A percentile compares a stretch with the other conserved stretches of the same genome.
Evolutionary conservation across 1,139 yeast genomes (phyloP).

Genomic region (Casaregolazyma suthepensis): DNA sequence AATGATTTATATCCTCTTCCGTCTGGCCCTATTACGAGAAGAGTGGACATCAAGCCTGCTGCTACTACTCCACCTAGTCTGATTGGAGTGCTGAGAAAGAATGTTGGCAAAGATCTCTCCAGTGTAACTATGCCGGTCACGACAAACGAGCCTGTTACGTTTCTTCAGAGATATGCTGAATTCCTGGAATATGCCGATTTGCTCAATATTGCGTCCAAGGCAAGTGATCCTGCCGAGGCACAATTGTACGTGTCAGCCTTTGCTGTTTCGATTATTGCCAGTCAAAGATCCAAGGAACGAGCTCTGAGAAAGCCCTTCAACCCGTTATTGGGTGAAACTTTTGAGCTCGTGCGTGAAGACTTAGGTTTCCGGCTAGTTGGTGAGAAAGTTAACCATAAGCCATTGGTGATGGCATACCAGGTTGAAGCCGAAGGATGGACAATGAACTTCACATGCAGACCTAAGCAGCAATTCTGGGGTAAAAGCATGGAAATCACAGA

Average conservation of each 20-base stretch:
- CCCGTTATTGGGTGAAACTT: constrained; percentile 85
- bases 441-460: constrained; percentile 66
- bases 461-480: constrained; percentile 93
- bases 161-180: constrained; percentile 75
- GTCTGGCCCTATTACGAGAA: constrained; percentile 42
- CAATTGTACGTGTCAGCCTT: constrained; percentile 67
- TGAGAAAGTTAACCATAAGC: constrained; percentile 79
- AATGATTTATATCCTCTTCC: constrained; percentile 60
- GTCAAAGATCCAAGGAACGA: constrained; percentile 68
- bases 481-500: constrained; percentile 80
- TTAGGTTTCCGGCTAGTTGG: constrained; percentile 60
- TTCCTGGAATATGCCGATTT: constrained; percentile 67
- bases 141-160: constrained; percentile 83
- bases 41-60: constrained; percentile 56
- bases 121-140: constrained; percentile 92
- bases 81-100: constrained; percentile 71
- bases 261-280: constrained; percentile 69
- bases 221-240: constrained; percentile 47
- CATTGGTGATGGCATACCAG: constrained; percentile 73
- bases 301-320: constrained; percentile 85
- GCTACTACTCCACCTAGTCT: constrained; percentile 74
- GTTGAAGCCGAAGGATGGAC: constrained; percentile 74
- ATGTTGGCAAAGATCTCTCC: constrained; percentile 85
- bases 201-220: constrained; percentile 52
- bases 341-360: constrained; percentile 75